These are phyloP conservation scores for Hansenula anomala DNA, from an alignment of 1,139 yeast species.

Conservation along the genomic window DNA sequence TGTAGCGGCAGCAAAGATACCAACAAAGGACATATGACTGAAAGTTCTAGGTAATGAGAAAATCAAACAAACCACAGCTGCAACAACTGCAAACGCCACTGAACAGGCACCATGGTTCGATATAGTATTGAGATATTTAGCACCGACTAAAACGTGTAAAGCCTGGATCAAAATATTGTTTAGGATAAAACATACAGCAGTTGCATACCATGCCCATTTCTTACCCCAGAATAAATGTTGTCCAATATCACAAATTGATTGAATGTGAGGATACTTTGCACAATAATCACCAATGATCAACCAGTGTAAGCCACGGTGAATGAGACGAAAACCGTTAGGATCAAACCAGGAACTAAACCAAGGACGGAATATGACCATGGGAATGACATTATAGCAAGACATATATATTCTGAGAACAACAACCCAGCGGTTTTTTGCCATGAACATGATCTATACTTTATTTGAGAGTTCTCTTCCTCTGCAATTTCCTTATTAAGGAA, in stretches of 20 bases:
- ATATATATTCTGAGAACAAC: constrained; percentile 54
- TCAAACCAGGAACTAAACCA: constrained; percentile 54
- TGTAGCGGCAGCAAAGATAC: constrained; percentile 47
- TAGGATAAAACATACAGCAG: constrained; percentile 48
- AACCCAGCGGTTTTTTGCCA: constrained; percentile 58
- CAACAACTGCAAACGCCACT: constrained; percentile 44
- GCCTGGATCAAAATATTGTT: constrained; percentile 57
- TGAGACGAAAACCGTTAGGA: constrained; percentile 48
- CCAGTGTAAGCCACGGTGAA: constrained; percentile 52
- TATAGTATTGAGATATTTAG: constrained; percentile 54
- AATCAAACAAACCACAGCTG: constrained; percentile 42
- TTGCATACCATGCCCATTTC: constrained; percentile 51
- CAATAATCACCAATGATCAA: constrained; percentile 50
- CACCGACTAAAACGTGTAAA: constrained; percentile 54
- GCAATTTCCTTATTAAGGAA: constrained; percentile 23
- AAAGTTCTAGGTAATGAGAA: constrained; percentile 54
- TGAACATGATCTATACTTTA: constrained; percentile 49
- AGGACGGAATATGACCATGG: constrained; percentile 61
- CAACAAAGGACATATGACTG: constrained; percentile 45
- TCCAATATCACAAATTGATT: constrained; percentile 56
- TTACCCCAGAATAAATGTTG: constrained; percentile 50
- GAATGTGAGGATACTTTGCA: constrained; percentile 45
- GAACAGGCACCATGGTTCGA: constrained; percentile 48
- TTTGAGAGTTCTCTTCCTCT: constrained; percentile 28
- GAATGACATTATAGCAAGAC: constrained; percentile 58